Evolutionary conservation across 1,284 basidiomycete genomes (phyloP), one percentile per base, ranked within the genome.

Genomic region (Veloboletus limbatus): DNA sequence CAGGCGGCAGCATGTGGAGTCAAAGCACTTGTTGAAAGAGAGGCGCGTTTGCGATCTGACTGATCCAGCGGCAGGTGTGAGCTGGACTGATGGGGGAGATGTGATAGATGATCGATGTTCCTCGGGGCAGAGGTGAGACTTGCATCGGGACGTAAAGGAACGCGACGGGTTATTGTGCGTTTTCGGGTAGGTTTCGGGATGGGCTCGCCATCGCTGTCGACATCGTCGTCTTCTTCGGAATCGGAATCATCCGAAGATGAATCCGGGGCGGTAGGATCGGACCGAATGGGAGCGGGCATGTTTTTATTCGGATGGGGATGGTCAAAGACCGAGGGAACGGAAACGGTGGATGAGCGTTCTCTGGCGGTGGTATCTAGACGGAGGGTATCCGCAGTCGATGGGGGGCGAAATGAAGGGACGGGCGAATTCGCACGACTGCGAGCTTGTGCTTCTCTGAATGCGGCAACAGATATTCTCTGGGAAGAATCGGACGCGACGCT

Each of bases 391-490:
- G 54, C 48, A 16, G 63, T 40, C 2, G 66, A 68, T 36, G 55
- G 62, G 30, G 51, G 64, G 33, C 76, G 67, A 36, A 72, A 69
- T 1, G 79, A 77, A 25, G 78, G 76, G 0, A 68, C 73, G n/a
- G 83, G 82, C 0, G 81, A 83, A 47, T 75, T 79, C 10, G 82
- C 73, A 26, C 72, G 65, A 54, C 80, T 72, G 36, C 84, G 70
- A 9, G 84, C 82, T 46, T 87, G 84, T 28, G 78, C 83, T 69
- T 88, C 86, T 41, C 83, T 76, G 61, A 88, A 88, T 3, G 85
- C 86, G 4, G 85, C 85, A 21, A 88, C 81, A 8, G 82, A 85
- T 39, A 88, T 88, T 41, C 84, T 75, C 53, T 85, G 83, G 4
- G 79, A 80, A 10, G 77, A 69, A 40, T 85, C 81, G 3, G 81